Conservation (phyloP, 371 early-diverging fungal genomes). For the Mucor lusitanicus region DNA sequence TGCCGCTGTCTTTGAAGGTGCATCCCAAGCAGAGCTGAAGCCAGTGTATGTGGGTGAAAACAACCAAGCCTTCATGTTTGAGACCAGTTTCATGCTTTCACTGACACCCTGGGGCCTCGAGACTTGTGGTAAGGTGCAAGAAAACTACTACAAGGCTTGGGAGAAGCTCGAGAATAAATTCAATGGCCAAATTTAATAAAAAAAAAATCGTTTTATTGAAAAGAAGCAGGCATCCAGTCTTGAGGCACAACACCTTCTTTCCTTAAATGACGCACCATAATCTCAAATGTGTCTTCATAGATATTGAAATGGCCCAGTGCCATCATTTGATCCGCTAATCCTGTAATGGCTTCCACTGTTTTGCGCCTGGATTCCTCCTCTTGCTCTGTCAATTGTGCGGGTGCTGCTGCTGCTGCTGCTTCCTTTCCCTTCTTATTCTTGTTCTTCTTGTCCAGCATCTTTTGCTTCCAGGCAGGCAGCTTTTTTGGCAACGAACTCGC, state of each 20-base stretch:
- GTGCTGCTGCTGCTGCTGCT: not conserved
- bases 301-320: conserved; percentile 69
- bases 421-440: conserved; percentile 42
- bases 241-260: conserved; percentile 59
- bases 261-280: conserved; percentile 70
- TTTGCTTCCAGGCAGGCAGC: conserved; percentile 53
- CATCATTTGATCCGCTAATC: conserved; percentile 77
- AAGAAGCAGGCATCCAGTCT: conserved; percentile 58
- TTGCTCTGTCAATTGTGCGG: conserved; percentile 26
- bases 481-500: conserved; percentile 59
- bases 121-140: conserved; percentile 71
- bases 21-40: conserved; percentile 69
- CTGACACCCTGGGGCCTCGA: conserved; percentile 85
- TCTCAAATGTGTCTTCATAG: conserved; percentile 80
- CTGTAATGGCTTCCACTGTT: conserved; percentile 69
- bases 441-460: conserved; percentile 62
- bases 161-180: conserved; percentile 61
- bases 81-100: conserved; percentile 80
- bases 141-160: conserved; percentile 83
- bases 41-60: conserved; percentile 82
- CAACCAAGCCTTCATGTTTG: conserved; percentile 97
- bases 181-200: conserved; percentile 4
- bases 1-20: conserved; percentile 78
- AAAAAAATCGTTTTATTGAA: conserved; percentile 5
- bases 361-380: conserved; percentile 47